Evolutionary conservation across 257 asterid genomes (phyloP), one percentile per base, ranked within the genome.

Genomic region (Plantago elongata): DNA sequence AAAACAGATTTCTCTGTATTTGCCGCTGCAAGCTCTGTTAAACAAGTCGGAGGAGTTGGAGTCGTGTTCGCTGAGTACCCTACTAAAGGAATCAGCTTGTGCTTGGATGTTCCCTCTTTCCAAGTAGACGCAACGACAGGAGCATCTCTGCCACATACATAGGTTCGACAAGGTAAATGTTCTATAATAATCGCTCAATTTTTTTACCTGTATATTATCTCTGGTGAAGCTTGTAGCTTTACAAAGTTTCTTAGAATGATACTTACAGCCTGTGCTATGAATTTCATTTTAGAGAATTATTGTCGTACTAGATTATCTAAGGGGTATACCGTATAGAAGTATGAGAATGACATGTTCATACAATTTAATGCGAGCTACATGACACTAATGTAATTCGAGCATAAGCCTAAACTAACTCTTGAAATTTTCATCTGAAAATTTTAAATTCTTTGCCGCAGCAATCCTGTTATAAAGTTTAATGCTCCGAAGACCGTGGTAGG

Each of bases 51-150:
- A 42, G 78, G 78, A 9, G 62, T 77, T 7, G 82, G 82, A 27
- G 29, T 69, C 1, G 63, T 69, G 29, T 77, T 77, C 15, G 75
- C 78, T 0, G 56, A 37, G 54, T 57, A 44, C 45, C 81, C 63
- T 9, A 72, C 81, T 9, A 72, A 63, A 72, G 69, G 65, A 14
- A 75, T 76, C 38, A 60, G 45, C 48, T 51, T 72, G 50, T 76
- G 76, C 67, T 45, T 63, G 62, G 74, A 72, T 8, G 71, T 72
- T 51, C 81, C 81, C 29, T 72, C 74, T 64, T 72, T 67, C 38
- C 82, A 77, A 70, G 74, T 77, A 51, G 79, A 77, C 67, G 60
- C 66, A 38, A 71, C 74, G 9, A 47, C 48, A 22, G 78, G 78
- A 49, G 63, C 82, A 13, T 66, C 77, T 55, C 8, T 77, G 16